phyloP scores from a whole-genome alignment of 2,329 filamentous ascomycete genomes.

The Alternaria angustiovoidea region DNA sequence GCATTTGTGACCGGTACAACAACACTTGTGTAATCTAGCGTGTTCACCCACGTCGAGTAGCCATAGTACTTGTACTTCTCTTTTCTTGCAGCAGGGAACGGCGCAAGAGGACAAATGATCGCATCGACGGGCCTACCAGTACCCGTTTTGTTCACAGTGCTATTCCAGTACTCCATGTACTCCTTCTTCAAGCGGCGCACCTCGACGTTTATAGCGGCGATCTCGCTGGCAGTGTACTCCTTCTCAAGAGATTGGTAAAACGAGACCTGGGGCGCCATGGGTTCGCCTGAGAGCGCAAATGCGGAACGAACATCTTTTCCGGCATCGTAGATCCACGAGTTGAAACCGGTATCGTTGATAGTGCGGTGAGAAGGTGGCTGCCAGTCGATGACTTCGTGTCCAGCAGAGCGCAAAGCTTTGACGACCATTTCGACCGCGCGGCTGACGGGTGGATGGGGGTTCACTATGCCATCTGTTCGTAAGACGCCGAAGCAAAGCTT shows the following conservation, averaged over 20 bases:
- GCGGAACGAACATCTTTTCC: constrained; percentile 41
- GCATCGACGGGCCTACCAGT: constrained; percentile 50
- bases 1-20: constrained; percentile 47
- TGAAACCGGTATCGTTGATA: constrained; percentile 30
- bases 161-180: constrained; percentile 52
- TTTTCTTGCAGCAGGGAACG: constrained; percentile 46
- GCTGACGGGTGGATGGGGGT: constrained; percentile 46
- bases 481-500: constrained; percentile 46
- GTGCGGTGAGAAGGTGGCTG: constrained; percentile 33
- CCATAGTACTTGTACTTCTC: constrained; percentile 46
- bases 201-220: constrained; percentile 44
- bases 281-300: constrained; percentile 46
- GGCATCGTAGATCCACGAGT: constrained; percentile 45
- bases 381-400: constrained; percentile 44
- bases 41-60: constrained; percentile 43
- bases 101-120: constrained; percentile 48
- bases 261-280: constrained; percentile 36
- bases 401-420: constrained; percentile 30
- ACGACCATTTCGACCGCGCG: constrained; percentile 44
- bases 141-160: constrained; percentile 31
- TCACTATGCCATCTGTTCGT: constrained; percentile 45
- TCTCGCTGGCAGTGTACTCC: constrained; percentile 38
- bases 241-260: constrained; percentile 26
- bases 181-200: constrained; percentile 42
- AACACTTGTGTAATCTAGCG: constrained; percentile 45